Base-by-base conservation (phyloP, 2,329 filamentous ascomycete species). In the Chaetothyriales sp. region DNA sequence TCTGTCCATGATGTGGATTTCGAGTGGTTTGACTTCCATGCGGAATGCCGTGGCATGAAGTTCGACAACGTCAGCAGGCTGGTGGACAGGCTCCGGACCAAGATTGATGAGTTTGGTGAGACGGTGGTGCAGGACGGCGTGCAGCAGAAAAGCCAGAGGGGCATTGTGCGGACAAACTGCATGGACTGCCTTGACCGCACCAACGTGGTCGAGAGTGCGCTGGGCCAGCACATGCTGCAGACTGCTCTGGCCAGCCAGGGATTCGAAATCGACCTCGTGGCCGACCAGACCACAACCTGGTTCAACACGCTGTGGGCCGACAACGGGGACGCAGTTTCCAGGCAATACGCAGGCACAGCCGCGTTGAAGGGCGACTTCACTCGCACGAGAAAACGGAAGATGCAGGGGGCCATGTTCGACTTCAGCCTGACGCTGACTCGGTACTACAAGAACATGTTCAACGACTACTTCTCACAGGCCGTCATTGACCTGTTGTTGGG, bases 131-230 rank as follows among this genome's bases (percentile, higher is more conserved):
- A 73, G 7, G 62, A 70, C 26, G 68, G 70, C 18, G 63, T 65
- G 19, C 55, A 70, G 2, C 52, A 67, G 18, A 65, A 67, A 32
- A 65, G 63, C 46, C 89, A 95, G 64, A 73, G 70, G 22, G 89
- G 89, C 1, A 78, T 94, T 5, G 65, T 96, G n/a, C 77, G 92
- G 51, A 95, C 88, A 1, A 98, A 98, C 63, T 98, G 92, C 66
- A 96, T 98, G 92, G 92, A 98, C 63, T 98, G 92, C 60, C 72
- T 98, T 8, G 92, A 98, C 64, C 80, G 92, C 19, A 98, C 92
- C 1, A 96, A 96, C 59, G 89, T 98, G 19, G 88, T 89, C 43
- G 90, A 96, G 66, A 94, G 86, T 62, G 92, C 88, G 0, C 89
- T 89, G 63, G 92, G 79, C 4, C 85, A 87, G 61, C 80, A 83